Percentiles rank a stretch among this genome's conserved stretches.
Conservation (phyloP, 805 yeast genomes). For the Metschnikowia santaceciliae region DNA sequence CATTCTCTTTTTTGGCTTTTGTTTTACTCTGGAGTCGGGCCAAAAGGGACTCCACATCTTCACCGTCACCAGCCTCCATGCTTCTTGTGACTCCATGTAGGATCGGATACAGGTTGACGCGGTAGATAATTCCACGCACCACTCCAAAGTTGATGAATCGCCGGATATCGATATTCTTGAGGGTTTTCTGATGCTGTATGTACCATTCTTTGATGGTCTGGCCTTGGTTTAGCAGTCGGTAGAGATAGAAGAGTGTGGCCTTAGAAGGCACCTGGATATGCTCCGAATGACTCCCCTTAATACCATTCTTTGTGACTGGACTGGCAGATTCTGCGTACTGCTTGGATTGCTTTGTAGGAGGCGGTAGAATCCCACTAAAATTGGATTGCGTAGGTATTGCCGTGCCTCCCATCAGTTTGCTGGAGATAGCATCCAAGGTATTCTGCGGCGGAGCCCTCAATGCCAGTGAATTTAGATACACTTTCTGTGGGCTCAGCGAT, state of each 20-base stretch:
- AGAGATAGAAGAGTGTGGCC: conserved; percentile 65
- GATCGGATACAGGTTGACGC: conserved; percentile 76
- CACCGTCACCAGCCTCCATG: conserved; percentile 23
- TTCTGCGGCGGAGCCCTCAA: conserved; percentile 6
- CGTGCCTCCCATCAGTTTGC: not conserved
- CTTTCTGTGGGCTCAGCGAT: not conserved
- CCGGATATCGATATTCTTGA: conserved; percentile 73
- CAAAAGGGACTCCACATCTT: conserved; percentile 11
- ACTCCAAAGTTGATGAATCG: conserved; percentile 86
- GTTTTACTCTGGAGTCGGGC: conserved; percentile 9
- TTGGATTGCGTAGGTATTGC: not conserved
- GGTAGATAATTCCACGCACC: conserved; percentile 71
- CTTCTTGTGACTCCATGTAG: conserved; percentile 38
- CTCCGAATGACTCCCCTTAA: not conserved
- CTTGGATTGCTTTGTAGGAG: not conserved
- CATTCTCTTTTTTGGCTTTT: not conserved
- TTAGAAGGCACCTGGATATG: conserved; percentile 50
- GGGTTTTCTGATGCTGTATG: conserved; percentile 51
- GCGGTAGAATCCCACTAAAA: not conserved
- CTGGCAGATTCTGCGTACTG: conserved; percentile 8
- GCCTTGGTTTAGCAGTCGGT: conserved; percentile 75
- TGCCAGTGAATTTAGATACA: not conserved
- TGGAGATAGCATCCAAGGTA: not conserved
- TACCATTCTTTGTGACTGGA: conserved; percentile 7
- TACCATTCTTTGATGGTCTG: conserved; percentile 80